These are phyloP conservation scores for Grammothele lineata DNA, from an alignment of 768 basidiomycete genomes.

Conservation along the genomic window DNA sequence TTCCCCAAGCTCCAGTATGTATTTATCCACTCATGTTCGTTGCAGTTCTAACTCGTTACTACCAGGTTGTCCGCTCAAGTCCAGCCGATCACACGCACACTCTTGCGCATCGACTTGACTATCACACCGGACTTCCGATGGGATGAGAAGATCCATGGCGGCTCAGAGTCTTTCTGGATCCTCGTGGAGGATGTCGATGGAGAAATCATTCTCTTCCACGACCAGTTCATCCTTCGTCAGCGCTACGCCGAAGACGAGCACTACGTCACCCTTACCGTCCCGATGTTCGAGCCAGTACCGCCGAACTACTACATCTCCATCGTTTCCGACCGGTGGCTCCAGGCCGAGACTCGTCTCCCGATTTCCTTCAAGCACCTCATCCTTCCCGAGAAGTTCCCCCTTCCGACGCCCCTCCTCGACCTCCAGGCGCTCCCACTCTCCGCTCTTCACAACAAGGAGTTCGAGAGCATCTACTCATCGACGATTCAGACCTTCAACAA, in stretches of 20 bases:
- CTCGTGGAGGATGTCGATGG: conserved; percentile 97
- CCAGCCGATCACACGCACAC: conserved; percentile 91
- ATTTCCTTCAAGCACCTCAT: conserved; percentile 98
- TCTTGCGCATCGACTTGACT: conserved; percentile 88
- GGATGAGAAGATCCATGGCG: conserved; percentile 92
- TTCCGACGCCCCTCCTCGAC: conserved; percentile 88
- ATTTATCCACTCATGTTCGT: not conserved
- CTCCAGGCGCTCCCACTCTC: conserved; percentile 87
- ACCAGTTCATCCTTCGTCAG: conserved; percentile 87
- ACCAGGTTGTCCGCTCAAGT: conserved; percentile 87
- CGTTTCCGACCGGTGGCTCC: conserved; percentile 93
- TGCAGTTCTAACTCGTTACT: not conserved
- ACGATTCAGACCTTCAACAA: conserved; percentile 92
- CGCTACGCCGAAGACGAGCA: conserved; percentile 93
- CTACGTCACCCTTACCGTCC: conserved; percentile 89
- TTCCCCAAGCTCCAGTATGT: conserved; percentile 92
- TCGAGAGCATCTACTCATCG: conserved; percentile 78
- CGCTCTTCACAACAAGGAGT: conserved; percentile 91
- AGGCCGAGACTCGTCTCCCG: conserved; percentile 90
- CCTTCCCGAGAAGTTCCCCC: conserved; percentile 94
- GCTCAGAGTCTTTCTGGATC: conserved; percentile 88
- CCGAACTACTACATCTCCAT: conserved; percentile 98
- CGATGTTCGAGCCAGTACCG: conserved; percentile 95
- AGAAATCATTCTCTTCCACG: conserved; percentile 93
- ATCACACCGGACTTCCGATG: conserved; percentile 98